phyloP scores from a whole-genome alignment of 164 flowering plant species.

The Magnolia officinalis region DNA sequence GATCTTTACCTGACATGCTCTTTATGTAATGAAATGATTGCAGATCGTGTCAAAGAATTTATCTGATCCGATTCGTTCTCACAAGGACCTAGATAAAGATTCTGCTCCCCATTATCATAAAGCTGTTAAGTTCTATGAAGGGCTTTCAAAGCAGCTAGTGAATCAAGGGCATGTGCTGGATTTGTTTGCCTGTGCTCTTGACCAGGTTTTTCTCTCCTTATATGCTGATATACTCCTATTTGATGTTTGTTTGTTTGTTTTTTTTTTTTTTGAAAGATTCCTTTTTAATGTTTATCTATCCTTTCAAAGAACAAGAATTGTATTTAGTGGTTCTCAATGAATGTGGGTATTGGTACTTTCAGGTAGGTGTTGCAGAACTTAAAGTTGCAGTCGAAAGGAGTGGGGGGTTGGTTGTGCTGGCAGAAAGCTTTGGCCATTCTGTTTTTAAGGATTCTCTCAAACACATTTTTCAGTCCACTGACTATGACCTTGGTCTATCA shows the following conservation, averaged over 20 bases:
- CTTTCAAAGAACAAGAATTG: neutral
- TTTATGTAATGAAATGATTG: conserved; percentile 10
- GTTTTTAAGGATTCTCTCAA: conserved; percentile 89
- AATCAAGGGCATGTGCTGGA: conserved; percentile 94
- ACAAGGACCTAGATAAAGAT: conserved; percentile 97
- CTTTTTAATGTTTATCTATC: neutral
- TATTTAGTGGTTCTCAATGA: neutral
- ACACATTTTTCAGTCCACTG: conserved; percentile 68
- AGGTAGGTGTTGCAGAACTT: conserved; percentile 95
- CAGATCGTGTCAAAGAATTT: conserved; percentile 85
- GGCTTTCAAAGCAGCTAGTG: conserved; percentile 86
- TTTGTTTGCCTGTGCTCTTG: conserved; percentile 94
- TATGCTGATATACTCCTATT: neutral
- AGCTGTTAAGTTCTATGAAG: conserved; percentile 90
- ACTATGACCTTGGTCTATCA: conserved; percentile 74
- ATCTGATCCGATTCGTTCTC: conserved; percentile 94
- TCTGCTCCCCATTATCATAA: conserved; percentile 76
- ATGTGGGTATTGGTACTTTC: conserved; percentile 11
- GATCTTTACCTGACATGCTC: neutral
- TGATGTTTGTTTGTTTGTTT: neutral
- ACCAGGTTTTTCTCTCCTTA: conserved; percentile 55
- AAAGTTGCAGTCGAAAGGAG: conserved; percentile 91
- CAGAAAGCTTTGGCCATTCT: conserved; percentile 97
- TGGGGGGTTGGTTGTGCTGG: conserved; percentile 94
- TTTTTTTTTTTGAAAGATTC: neutral